Percentiles rank a stretch among this genome's conserved stretches.
Evolutionary conservation across 305 asterid species (phyloP).

Genomic region (Fraxinus paxiana): DNA sequence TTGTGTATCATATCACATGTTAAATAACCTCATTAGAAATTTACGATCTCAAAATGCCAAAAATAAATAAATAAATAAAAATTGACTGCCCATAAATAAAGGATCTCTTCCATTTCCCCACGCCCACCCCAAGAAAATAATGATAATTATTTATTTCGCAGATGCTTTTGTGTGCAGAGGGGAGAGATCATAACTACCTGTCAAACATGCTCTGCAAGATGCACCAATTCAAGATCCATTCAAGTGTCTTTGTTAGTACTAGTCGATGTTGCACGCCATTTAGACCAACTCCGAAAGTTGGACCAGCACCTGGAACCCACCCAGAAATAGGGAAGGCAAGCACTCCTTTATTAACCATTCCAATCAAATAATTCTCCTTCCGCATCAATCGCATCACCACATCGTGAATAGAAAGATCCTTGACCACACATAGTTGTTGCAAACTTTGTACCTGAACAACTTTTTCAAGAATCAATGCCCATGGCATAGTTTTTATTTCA

Average conservation of each 20-base stretch:
- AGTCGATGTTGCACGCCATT: slow-evolving; percentile 53
- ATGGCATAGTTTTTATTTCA: slow-evolving; percentile 86
- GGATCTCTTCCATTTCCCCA: not conserved
- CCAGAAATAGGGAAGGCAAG: slow-evolving; percentile 79
- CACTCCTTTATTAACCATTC: slow-evolving; percentile 94
- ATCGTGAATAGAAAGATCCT: slow-evolving; percentile 83
- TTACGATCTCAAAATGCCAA: not conserved
- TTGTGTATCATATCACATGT: not conserved
- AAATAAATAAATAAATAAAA: not conserved
- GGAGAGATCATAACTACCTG: slow-evolving; percentile 40
- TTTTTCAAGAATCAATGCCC: slow-evolving; percentile 89
- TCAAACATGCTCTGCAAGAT: slow-evolving; percentile 96
- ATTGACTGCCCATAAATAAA: not conserved
- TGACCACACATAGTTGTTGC: slow-evolving; percentile 69
- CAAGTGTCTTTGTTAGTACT: slow-evolving; percentile 81
- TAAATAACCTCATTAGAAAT: not conserved
- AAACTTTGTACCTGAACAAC: slow-evolving; percentile 57
- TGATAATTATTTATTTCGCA: not conserved
- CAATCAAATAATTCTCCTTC: slow-evolving; percentile 93
- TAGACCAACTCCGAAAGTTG: slow-evolving; percentile 42
- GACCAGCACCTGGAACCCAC: slow-evolving; percentile 85
- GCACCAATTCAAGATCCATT: slow-evolving; percentile 95
- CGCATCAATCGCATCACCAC: slow-evolving; percentile 91
- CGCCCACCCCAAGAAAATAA: not conserved
- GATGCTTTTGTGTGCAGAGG: not conserved